A percentile compares a stretch with the other conserved stretches of the same genome.
Evolutionary conservation across 2,329 filamentous ascomycete species (phyloP).

Genomic region (Venturia effusa): DNA sequence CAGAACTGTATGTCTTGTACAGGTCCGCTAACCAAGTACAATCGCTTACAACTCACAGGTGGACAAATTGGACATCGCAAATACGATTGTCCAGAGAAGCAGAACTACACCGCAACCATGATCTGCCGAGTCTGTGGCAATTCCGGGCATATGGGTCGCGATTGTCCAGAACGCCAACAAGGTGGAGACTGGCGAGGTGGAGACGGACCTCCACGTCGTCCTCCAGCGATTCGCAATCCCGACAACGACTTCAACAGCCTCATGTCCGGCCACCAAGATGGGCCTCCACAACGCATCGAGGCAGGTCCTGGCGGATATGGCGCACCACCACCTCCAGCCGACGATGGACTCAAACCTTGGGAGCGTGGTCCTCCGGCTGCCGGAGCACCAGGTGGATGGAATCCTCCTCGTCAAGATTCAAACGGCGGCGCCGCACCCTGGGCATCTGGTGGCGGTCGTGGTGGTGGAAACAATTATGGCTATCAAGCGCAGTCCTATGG

Average conservation of each 20-base stretch:
- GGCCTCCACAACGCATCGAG: conserved; percentile 69
- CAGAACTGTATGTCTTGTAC: conserved; percentile 65
- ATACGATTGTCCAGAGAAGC: conserved; percentile 94
- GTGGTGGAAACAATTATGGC: conserved; percentile 19
- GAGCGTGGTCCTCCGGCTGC: conserved; percentile 76
- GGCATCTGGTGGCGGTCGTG: conserved; percentile 26
- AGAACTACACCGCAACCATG: conserved; percentile 98
- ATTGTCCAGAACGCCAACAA: conserved; percentile 89
- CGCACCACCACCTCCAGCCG: conserved; percentile 31
- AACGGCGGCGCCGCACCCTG: conserved; percentile 42
- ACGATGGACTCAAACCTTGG: conserved; percentile 65
- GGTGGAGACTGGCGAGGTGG: conserved; percentile 83
- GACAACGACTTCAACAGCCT: conserved; percentile 97
- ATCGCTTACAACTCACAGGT: conserved; percentile 32
- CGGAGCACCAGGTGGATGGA: conserved; percentile 76
- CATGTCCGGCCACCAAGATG: conserved; percentile 91
- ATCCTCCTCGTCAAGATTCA: conserved; percentile 34
- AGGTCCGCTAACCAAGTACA: background rate
- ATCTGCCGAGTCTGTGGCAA: conserved; percentile 98
- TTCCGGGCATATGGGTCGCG: conserved; percentile 93
- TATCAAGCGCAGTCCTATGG: background rate
- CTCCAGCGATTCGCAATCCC: conserved; percentile 56
- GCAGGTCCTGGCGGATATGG: conserved; percentile 58
- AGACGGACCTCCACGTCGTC: conserved; percentile 37
- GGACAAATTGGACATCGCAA: conserved; percentile 98